These are phyloP conservation scores for Pontederia crassipes DNA, from an alignment of 176 grass and related monocot genomes.

Conservation along the genomic window DNA sequence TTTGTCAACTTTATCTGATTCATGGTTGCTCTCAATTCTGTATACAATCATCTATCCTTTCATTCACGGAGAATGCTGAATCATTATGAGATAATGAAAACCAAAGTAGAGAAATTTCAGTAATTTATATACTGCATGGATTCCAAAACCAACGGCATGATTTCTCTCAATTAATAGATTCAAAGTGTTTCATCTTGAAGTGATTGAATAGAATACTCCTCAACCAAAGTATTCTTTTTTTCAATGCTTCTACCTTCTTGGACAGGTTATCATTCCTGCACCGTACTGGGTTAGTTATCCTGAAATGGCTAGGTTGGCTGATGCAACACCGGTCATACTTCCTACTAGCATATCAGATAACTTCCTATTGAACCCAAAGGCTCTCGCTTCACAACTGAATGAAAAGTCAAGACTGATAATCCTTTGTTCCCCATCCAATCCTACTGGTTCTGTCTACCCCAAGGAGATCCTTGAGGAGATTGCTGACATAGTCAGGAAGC, in stretches of 20 bases:
- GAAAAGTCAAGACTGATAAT: constrained; percentile 86
- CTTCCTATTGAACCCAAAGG: constrained; percentile 53
- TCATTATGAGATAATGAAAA: no score
- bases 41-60: no score
- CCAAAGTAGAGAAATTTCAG: no score
- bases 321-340: constrained; percentile 68
- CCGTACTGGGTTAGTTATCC: constrained; percentile 94
- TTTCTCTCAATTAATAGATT: no score
- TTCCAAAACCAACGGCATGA: no score
- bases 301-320: constrained; percentile 88
- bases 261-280: constrained; percentile 76
- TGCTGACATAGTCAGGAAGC: constrained; percentile 67
- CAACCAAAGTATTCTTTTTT: background rate
- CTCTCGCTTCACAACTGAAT: constrained; percentile 54
- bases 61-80: no score
- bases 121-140: no score
- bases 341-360: constrained; percentile 78
- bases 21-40: no score
- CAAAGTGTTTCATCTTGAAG: no score
- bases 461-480: constrained; percentile 81
- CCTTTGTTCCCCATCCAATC: constrained; percentile 92
- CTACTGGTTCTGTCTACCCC: constrained; percentile 87
- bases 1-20: background rate
- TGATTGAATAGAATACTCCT: background rate
- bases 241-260: background rate